Conservation (phyloP, 2,329 filamentous ascomycete genomes). For the Colletotrichum lentis region DNA sequence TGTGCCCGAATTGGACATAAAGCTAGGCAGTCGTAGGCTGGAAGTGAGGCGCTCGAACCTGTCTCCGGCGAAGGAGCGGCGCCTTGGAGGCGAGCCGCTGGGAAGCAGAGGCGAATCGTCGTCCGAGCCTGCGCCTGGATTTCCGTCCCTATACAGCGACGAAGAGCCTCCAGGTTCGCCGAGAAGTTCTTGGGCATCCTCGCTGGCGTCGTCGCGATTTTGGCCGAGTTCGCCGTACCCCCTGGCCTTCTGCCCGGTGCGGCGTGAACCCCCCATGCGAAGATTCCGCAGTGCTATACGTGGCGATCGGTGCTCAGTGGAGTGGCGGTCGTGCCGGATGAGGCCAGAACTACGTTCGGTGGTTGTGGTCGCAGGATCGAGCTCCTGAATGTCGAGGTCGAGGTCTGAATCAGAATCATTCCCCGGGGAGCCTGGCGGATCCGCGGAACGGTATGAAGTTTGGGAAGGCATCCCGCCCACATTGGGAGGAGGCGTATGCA, state of each 20-base stretch:
- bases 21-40: slow-evolving; percentile 70
- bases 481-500: slow-evolving; percentile 35
- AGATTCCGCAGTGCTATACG: slow-evolving; percentile 76
- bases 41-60: slow-evolving; percentile 57
- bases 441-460: slow-evolving; percentile 60
- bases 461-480: slow-evolving; percentile 64
- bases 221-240: slow-evolving; percentile 69
- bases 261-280: slow-evolving; percentile 71
- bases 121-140: slow-evolving; percentile 51
- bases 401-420: slow-evolving; percentile 81
- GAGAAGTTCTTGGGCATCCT: slow-evolving; percentile 73
- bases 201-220: slow-evolving; percentile 64
- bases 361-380: slow-evolving; percentile 67
- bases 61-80: slow-evolving; percentile 52
- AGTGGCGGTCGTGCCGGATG: slow-evolving; percentile 61
- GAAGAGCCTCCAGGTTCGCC: slow-evolving; percentile 66
- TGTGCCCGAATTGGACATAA: slow-evolving; percentile 60
- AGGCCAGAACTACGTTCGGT: slow-evolving; percentile 42
- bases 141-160: slow-evolving; percentile 67
- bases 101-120: slow-evolving; percentile 79
- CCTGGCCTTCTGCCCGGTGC: slow-evolving; percentile 61
- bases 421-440: slow-evolving; percentile 70
- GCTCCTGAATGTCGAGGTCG: slow-evolving; percentile 80
- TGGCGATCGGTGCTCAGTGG: slow-evolving; percentile 57
- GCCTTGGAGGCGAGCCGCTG: slow-evolving; percentile 47